Percentiles rank a stretch among this genome's conserved stretches.
Evolutionary conservation across 129 eudicot genomes (phyloP).

Genomic region (Chrysanthemum lavandulifolium): DNA sequence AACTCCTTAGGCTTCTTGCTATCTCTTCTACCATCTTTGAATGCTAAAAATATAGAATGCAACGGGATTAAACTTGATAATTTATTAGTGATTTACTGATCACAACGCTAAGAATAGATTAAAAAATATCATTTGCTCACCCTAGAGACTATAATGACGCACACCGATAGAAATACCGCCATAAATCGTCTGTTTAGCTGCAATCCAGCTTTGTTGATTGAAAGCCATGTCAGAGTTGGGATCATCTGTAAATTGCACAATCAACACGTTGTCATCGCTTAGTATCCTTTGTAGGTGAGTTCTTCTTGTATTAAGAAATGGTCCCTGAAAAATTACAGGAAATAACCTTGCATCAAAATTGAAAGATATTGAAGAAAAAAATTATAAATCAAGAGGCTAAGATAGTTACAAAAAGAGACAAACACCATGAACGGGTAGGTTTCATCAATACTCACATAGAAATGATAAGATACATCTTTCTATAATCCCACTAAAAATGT

Average conservation of each 20-base stretch:
- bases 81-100: neutral
- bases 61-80: neutral
- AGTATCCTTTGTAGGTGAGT: too few relatives aligned
- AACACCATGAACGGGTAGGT: slow-evolving; percentile 43
- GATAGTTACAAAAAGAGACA: neutral
- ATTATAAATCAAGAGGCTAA: slow-evolving; percentile 12
- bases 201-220: too few relatives aligned
- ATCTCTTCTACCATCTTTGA: slow-evolving; percentile 45
- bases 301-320: too few relatives aligned
- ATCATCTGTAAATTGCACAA: too few relatives aligned
- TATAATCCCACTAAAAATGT: too few relatives aligned
- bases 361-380: neutral
- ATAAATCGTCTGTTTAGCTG: too few relatives aligned
- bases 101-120: neutral
- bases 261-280: too few relatives aligned
- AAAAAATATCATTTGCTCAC: slow-evolving; percentile 20
- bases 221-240: too few relatives aligned
- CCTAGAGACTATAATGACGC: slow-evolving; percentile 9
- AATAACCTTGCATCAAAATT: neutral
- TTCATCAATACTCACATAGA: slow-evolving; percentile 44
- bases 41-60: slow-evolving; percentile 43
- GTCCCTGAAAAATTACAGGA: too few relatives aligned
- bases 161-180: too few relatives aligned
- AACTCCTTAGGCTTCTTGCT: slow-evolving; percentile 30
- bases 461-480: slow-evolving; percentile 25